Evolutionary conservation across 306 rosid genomes (phyloP), one percentile per base, ranked within the genome.

Genomic region (Myrica gale): DNA sequence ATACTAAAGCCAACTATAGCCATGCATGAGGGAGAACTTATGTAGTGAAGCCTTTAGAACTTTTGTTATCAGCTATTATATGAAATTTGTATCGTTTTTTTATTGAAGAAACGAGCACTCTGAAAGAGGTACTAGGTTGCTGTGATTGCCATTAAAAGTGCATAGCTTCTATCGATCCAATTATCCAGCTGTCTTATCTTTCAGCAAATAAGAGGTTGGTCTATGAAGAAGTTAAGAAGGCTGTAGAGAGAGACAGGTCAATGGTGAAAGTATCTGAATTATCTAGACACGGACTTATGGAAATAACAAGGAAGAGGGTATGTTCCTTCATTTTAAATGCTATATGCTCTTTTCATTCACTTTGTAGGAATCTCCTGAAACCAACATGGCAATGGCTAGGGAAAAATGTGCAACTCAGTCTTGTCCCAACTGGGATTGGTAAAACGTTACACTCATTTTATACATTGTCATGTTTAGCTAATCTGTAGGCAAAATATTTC

Each of bases 271-370:
- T 95, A 86, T 92, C 97, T 52, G 97, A 95, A 81, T 79, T 95
- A 83, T 95, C 99, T 56, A 88, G 89, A 77, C 90, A 95, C 66
- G 99, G 99, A 81, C 97, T 95, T 56, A 95, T 89, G 97, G 99
- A 92, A 90, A 95, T 95, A 82, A 95, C 97, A 72, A 86, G 97
- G 83, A 92, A 89, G 91, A 81, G 99, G 92, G 99, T 95, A 92
- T 21, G 85, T 74, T 84, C 47, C 80, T 78, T 72, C 42, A 69
- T 37, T 71, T 67, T 72, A 51, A 65, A 42, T 67, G 21, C 70
- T 42, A 60, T 72, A 43, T 78, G 53, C 75, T 81, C 17, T 16
- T 72, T 53, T 45, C 74, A 43, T 53, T 76, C 47, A 37, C 15
- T 80, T 43, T n/a, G 58, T 20, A n/a, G n/a, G 37, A 54, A 66